Evolutionary conservation across 768 basidiomycete species (phyloP).

Genomic region (Trametes cingulata): DNA sequence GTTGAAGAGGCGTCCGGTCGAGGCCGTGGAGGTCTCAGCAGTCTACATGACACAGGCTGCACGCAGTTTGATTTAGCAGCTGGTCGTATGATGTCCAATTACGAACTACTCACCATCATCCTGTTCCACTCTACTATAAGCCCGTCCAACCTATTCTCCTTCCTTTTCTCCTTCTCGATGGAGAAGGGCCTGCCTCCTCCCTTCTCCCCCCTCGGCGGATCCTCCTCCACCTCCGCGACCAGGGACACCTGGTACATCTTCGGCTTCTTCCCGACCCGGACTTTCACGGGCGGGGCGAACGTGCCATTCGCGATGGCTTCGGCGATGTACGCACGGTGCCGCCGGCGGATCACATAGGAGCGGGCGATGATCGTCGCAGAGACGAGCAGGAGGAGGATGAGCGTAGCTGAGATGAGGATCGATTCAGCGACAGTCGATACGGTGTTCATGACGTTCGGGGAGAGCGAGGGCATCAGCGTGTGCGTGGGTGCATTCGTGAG

Average conservation of each 20-base stretch:
- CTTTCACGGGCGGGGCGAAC: constrained; percentile 45
- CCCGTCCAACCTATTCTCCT: constrained; percentile 4
- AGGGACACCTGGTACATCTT: constrained; percentile 47
- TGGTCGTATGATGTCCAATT: too few relatives aligned
- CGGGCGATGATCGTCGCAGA: constrained; percentile 67
- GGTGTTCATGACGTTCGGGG: neutral
- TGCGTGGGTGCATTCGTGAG: neutral
- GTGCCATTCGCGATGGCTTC: constrained; percentile 68
- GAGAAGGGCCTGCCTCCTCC: neutral
- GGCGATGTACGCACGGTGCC: constrained; percentile 58
- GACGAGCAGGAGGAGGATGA: constrained; percentile 66
- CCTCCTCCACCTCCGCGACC: constrained; percentile 20
- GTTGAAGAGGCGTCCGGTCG: neutral
- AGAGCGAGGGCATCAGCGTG: neutral
- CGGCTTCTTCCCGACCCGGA: constrained; percentile 45
- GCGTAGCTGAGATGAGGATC: constrained; percentile 48
- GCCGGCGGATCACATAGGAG: constrained; percentile 61
- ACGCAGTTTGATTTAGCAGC: neutral
- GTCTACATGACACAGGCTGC: constrained; percentile 16
- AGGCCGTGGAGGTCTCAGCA: neutral
- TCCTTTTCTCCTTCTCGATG: constrained; percentile 15
- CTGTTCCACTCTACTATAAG: constrained; percentile 14
- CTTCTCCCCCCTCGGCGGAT: neutral
- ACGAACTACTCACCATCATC: constrained; percentile 21
- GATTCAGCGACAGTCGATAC: constrained; percentile 13